Evolutionary conservation across 2,329 filamentous ascomycete species (phyloP), one percentile per base, ranked within the genome.

Genomic region (Cercospora brassicicola): DNA sequence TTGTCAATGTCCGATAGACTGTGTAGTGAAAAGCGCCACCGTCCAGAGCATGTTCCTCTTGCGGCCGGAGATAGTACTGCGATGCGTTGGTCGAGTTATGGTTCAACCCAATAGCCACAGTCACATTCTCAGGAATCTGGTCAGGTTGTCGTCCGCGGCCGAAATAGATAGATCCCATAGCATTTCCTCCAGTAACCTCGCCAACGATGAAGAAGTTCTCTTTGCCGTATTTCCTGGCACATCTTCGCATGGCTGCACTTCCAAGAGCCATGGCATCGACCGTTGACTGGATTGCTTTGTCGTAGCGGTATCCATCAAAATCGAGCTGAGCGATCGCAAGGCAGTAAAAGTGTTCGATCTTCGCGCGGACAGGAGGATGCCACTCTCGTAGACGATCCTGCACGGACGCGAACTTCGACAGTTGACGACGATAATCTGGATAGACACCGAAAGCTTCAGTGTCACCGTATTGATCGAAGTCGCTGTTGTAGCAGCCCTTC

Each of bases 251-350:
- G 1, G 36, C 36, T 42, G 36, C 36, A n/a, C 36, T 42, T 5
- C 36, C 36, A n/a, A 42, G 81, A 4, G 82, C 86, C 67, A 87
- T 81, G 0, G 87, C 84, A 73, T 89, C 88, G 6, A 88, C 82
- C 0, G 87, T 88, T 8, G 85, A 83, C 72, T 89, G 87, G 1
- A 85, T 84, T 0, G 87, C 88, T 76, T 90, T 90, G 77, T 90
- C 88, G 76, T 88, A 87, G 53, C 88, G 84, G 73, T 87, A 88
- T 0, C 87, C 88, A 73, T 90, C 88, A 64, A 90, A 84, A 72
- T 89, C 88, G 10, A 90, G 80, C 72, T 84, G 84, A 11, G 80
- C 78, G 66, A 90, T 87, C 8, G 85, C 81, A 75, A 89, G 85
- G 76, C 88, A 90, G 2, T 86, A 88, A 72, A 89, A 87, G 33